Percentiles rank a stretch among this genome's conserved stretches.
These are phyloP conservation scores for Wickerhamomyces sydowiorum DNA, from an alignment of 805 yeast species.

Conservation along the genomic window DNA sequence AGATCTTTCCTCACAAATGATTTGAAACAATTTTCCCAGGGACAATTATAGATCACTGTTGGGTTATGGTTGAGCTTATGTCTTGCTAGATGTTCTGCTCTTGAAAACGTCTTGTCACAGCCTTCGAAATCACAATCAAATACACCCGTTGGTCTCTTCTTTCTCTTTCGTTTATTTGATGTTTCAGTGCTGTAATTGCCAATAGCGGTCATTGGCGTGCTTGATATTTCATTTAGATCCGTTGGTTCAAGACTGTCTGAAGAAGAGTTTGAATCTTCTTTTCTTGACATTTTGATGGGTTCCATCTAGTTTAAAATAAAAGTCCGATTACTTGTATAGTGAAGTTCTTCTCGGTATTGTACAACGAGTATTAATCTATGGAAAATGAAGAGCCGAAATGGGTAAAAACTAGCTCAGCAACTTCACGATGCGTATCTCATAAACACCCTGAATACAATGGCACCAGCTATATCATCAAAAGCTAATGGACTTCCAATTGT, in stretches of 20 bases:
- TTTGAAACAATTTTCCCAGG: constrained; percentile 43
- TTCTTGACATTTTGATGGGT: background rate
- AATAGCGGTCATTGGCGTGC: background rate
- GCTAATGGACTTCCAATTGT: too few species aligned
- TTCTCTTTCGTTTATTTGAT: constrained; percentile 14
- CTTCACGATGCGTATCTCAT: too few species aligned
- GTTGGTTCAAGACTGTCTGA: background rate
- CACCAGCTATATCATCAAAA: too few species aligned
- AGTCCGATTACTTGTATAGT: too few species aligned
- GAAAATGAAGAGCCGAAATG: too few species aligned
- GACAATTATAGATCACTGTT: constrained; percentile 47
- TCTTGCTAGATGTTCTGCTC: constrained; percentile 60
- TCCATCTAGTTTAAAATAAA: background rate
- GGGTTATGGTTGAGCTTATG: constrained; percentile 60
- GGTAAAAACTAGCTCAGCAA: too few species aligned
- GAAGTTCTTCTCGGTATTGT: too few species aligned
- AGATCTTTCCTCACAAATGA: constrained; percentile 62
- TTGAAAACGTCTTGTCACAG: constrained; percentile 50
- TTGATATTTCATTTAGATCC: background rate
- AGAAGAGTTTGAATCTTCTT: background rate
- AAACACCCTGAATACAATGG: too few species aligned
- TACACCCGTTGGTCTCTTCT: constrained; percentile 25
- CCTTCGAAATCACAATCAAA: constrained; percentile 38
- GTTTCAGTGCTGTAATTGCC: background rate
- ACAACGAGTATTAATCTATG: too few species aligned